Evolutionary conservation across 2,329 filamentous ascomycete genomes (phyloP).

Genomic region (Fonsecaea pugnacius): DNA sequence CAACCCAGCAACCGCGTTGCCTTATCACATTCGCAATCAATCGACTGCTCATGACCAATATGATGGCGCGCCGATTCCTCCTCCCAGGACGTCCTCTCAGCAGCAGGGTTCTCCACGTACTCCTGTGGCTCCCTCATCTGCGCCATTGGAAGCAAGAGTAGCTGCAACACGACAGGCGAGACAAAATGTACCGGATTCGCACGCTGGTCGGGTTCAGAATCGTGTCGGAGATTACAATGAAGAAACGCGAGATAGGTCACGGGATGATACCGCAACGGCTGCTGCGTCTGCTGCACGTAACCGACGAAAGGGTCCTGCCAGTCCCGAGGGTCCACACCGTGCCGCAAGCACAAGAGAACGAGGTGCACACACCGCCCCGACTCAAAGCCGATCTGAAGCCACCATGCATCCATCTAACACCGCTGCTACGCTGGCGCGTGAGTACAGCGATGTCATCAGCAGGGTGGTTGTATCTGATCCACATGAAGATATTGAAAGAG

Average conservation of each 20-base stretch:
- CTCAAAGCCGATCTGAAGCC: conserved; percentile 42
- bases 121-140: conserved; percentile 45
- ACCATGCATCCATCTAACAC: conserved; percentile 61
- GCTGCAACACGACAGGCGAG: conserved; percentile 48
- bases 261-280: conserved; percentile 42
- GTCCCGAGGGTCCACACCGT: conserved; percentile 53
- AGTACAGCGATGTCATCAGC: conserved; percentile 79
- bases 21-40: conserved; percentile 41
- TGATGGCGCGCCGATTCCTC: conserved; percentile 69
- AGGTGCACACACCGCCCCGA: conserved; percentile 43
- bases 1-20: conserved; percentile 24
- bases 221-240: conserved; percentile 49
- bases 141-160: conserved; percentile 43
- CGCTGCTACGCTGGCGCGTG: conserved; percentile 67
- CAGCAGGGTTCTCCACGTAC: conserved; percentile 52
- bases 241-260: conserved; percentile 47
- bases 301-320: conserved; percentile 53
- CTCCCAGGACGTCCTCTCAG: conserved; percentile 80
- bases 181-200: conserved; percentile 40
- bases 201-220: conserved; percentile 42
- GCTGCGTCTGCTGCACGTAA: conserved; percentile 46
- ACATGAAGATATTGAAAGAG: conserved; percentile 72
- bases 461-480: conserved; percentile 77
- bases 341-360: conserved; percentile 49
- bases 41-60: conserved; percentile 55